Evolutionary conservation across 2,329 filamentous ascomycete genomes (phyloP).

Genomic region (Colletotrichum tamarilloi): DNA sequence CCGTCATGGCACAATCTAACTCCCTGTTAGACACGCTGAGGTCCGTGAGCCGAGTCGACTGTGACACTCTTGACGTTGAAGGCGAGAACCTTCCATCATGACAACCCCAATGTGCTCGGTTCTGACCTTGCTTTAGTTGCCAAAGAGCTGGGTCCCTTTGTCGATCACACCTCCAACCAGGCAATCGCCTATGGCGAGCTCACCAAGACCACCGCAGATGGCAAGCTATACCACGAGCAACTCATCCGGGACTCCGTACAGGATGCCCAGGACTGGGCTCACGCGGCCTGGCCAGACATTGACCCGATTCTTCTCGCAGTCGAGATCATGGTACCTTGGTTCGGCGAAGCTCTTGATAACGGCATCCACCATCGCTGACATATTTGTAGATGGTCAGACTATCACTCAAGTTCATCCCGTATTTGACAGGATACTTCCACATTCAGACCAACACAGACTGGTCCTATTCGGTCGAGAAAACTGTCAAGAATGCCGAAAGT

Average conservation of each 20-base stretch:
- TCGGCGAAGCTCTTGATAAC: neutral
- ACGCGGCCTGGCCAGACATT: conserved; percentile 36
- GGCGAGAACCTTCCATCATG: conserved; percentile 37
- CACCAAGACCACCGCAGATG: conserved; percentile 37
- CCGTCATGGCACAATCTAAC: conserved; percentile 3
- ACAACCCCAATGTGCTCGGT: neutral
- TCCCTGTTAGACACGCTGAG: conserved; percentile 31
- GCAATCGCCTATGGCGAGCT: conserved; percentile 49
- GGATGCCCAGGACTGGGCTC: conserved; percentile 38
- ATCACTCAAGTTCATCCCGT: conserved; percentile 59
- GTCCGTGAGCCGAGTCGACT: conserved; percentile 43
- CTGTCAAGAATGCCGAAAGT: conserved; percentile 63
- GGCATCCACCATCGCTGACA: neutral
- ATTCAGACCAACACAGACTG: conserved; percentile 70
- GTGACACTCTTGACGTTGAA: conserved; percentile 49
- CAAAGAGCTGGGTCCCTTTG: conserved; percentile 45
- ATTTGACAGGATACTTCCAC: conserved; percentile 64
- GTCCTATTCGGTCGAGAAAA: conserved; percentile 61
- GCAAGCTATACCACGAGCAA: conserved; percentile 41
- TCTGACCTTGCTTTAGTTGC: conserved; percentile 42
- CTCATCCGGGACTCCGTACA: conserved; percentile 43
- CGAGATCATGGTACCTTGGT: conserved; percentile 60
- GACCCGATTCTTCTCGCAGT: conserved; percentile 61
- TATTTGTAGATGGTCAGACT: conserved; percentile 64
- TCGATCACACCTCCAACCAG: conserved; percentile 51